phyloP scores from a whole-genome alignment of 129 eudicot genomes.

The Saposhnikovia divaricata region DNA sequence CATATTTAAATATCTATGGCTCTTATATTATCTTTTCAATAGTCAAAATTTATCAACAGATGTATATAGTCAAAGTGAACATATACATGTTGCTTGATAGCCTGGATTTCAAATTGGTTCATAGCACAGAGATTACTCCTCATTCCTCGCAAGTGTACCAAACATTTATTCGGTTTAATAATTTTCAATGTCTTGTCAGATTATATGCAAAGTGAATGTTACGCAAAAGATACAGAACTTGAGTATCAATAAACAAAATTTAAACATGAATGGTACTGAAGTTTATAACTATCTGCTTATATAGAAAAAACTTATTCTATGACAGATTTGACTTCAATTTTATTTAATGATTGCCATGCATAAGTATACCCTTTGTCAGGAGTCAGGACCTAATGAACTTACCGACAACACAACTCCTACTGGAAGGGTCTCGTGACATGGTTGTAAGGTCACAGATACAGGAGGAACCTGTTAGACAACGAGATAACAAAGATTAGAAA shows the following conservation, averaged over 20 bases:
- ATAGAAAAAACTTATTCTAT: neutral
- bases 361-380: neutral
- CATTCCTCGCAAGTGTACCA: neutral
- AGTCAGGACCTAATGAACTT: conserved; percentile 16
- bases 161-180: too few relatives aligned
- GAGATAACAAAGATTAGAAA: neutral
- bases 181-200: neutral
- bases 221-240: neutral
- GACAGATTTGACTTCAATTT: neutral
- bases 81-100: neutral
- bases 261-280: neutral
- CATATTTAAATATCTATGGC: neutral
- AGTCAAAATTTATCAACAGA: neutral
- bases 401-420: conserved; percentile 76
- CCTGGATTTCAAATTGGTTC: neutral
- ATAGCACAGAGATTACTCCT: neutral
- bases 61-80: neutral
- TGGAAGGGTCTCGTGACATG: conserved; percentile 70
- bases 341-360: neutral
- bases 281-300: neutral
- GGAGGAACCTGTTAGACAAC: conserved; percentile 60
- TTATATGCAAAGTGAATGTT: neutral
- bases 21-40: neutral
- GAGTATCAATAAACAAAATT: neutral
- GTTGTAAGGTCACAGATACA: conserved; percentile 56